These are phyloP conservation scores for Curvularia verruculosa DNA, from an alignment of 2,329 filamentous ascomycete species.

Conservation along the genomic window DNA sequence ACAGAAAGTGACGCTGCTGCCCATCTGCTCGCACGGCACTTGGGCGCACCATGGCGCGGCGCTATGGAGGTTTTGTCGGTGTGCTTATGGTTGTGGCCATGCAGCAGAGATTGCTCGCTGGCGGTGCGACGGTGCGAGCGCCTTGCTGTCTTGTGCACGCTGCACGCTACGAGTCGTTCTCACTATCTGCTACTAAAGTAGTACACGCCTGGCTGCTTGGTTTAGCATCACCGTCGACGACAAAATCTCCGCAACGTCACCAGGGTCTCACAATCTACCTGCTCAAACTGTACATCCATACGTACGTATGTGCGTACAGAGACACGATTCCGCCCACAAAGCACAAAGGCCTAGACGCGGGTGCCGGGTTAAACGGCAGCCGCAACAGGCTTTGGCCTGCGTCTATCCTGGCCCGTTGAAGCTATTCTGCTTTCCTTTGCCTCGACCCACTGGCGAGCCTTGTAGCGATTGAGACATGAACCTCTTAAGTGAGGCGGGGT, in stretches of 20 bases:
- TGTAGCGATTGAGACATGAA: constrained; percentile 15
- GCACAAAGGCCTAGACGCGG: neutral
- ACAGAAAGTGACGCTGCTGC: neutral
- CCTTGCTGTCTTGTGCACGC: constrained; percentile 9
- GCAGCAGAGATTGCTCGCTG: constrained; percentile 22
- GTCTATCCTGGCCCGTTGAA: neutral
- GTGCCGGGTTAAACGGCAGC: neutral
- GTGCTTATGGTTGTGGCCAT: constrained; percentile 17
- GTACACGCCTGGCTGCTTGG: too few species aligned
- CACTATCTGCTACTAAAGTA: too few species aligned
- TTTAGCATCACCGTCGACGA: too few species aligned
- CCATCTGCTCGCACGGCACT: constrained; percentile 4
- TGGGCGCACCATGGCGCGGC: constrained; percentile 9
- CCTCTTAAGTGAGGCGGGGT: constrained; percentile 27
- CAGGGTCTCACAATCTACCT: neutral
- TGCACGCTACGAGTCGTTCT: neutral
- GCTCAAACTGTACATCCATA: too few species aligned
- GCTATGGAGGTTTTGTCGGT: constrained; percentile 14
- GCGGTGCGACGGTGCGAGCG: constrained; percentile 19
- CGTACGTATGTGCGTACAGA: too few species aligned
- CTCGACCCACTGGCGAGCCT: constrained; percentile 9
- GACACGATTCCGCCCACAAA: neutral
- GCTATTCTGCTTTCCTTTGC: neutral
- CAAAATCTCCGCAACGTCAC: neutral
- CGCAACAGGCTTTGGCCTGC: neutral